Evolutionary conservation across 306 rosid genomes (phyloP).

Genomic region (Potentilla sterilis): DNA sequence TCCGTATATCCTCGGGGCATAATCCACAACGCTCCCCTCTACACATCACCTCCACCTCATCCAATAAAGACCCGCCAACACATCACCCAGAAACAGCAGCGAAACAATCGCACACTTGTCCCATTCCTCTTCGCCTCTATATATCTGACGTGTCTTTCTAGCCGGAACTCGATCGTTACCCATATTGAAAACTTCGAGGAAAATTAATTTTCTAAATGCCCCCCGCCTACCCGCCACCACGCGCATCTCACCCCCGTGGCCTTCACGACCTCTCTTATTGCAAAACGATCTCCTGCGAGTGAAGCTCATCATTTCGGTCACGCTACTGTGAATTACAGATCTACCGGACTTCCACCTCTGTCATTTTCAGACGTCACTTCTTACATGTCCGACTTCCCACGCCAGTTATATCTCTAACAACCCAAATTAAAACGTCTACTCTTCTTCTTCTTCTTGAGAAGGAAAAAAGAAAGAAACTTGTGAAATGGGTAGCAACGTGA

Average conservation of each 20-base stretch:
- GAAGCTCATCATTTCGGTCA: not conserved
- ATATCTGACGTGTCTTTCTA: too few species aligned
- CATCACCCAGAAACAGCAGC: not conserved
- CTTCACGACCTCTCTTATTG: too few species aligned
- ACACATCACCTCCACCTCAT: not conserved
- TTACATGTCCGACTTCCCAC: constrained; percentile 15
- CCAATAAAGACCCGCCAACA: not conserved
- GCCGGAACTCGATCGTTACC: not conserved
- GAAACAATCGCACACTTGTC: not conserved
- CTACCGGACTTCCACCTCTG: not conserved
- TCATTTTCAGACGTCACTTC: constrained; percentile 6
- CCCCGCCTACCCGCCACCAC: not conserved
- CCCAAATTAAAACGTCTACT: not conserved
- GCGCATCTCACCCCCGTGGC: constrained; percentile 1
- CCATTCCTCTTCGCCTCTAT: too few species aligned
- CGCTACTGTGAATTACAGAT: not conserved
- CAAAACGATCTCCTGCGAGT: too few species aligned
- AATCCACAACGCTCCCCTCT: not conserved
- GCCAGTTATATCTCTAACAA: constrained; percentile 8
- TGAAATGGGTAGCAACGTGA: constrained; percentile 40
- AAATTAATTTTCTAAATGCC: not conserved
- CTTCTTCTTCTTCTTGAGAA: too few species aligned
- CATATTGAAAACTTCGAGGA: constrained; percentile 3
- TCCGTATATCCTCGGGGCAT: not conserved
- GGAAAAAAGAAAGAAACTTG: not conserved